phyloP scores from a whole-genome alignment of 768 basidiomycete species.

The Hypsizygus marmoreus region DNA sequence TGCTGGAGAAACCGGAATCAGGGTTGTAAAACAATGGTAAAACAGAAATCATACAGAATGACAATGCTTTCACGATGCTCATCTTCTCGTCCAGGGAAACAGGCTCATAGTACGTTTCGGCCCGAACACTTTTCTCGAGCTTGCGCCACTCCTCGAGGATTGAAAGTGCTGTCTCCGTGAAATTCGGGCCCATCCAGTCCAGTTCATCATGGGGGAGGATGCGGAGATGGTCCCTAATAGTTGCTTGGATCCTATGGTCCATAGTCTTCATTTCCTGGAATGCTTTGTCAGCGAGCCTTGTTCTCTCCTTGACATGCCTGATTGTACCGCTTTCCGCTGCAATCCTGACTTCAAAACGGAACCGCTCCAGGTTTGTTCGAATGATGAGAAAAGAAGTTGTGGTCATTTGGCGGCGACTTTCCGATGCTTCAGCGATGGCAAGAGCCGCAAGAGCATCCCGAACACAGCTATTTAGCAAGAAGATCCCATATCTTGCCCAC shows the following conservation, averaged over 20 bases:
- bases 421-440: conserved; percentile 47
- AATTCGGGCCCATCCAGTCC: conserved; percentile 48
- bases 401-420: conserved; percentile 54
- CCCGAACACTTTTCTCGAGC: conserved; percentile 38
- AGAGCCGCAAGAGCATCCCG: conserved; percentile 50
- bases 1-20: conserved; percentile 22
- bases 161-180: conserved; percentile 31
- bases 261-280: conserved; percentile 8
- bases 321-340: conserved; percentile 25
- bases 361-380: conserved; percentile 49
- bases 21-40: neutral
- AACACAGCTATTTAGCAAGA: conserved; percentile 47
- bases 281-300: conserved; percentile 23
- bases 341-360: conserved; percentile 49
- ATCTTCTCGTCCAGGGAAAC: conserved; percentile 56
- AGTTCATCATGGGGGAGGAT: conserved; percentile 26
- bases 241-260: conserved; percentile 9
- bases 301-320: conserved; percentile 17
- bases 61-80: conserved; percentile 49
- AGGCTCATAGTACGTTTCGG: conserved; percentile 50
- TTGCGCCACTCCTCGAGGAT: conserved; percentile 51
- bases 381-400: conserved; percentile 43
- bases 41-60: conserved; percentile 41
- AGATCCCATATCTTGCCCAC: conserved; percentile 51
- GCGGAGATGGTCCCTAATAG: conserved; percentile 17